Percentiles rank a stretch among this genome's conserved stretches.
Evolutionary conservation across 352 stramenopile species (phyloP).

Genomic region (Phytophthora constricta): DNA sequence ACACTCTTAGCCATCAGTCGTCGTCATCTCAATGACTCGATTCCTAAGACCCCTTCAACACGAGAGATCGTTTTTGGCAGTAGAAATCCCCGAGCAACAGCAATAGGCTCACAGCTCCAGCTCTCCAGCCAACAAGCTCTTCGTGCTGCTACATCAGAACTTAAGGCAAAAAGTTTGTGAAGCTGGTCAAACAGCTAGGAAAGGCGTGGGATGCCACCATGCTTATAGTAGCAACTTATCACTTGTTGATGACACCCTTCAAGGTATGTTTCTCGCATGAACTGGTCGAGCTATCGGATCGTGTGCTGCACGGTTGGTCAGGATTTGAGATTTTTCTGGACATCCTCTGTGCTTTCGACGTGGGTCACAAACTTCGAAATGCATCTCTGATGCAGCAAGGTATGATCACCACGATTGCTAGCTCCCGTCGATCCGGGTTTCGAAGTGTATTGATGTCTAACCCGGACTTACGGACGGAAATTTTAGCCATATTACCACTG

Average conservation of each 20-base stretch:
- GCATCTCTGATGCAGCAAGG: slow-evolving; percentile 17
- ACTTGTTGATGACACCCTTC: slow-evolving; percentile 48
- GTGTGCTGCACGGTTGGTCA: slow-evolving; percentile 45
- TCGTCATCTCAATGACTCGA: slow-evolving; percentile 10
- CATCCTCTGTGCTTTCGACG: slow-evolving; percentile 49
- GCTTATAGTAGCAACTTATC: slow-evolving; percentile 55
- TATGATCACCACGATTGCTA: background rate
- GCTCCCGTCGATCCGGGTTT: background rate
- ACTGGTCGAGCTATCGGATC: slow-evolving; percentile 28
- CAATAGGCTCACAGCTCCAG: slow-evolving; percentile 5
- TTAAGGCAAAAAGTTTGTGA: slow-evolving; percentile 51
- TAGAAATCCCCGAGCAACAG: background rate
- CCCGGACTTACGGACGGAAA: slow-evolving; percentile 43
- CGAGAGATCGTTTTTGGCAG: background rate
- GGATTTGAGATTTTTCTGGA: slow-evolving; percentile 65
- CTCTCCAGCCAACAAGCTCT: slow-evolving; percentile 20
- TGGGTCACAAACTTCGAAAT: slow-evolving; percentile 45
- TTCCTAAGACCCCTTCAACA: slow-evolving; percentile 7
- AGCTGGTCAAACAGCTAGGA: slow-evolving; percentile 39
- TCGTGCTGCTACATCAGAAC: slow-evolving; percentile 9
- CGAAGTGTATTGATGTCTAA: slow-evolving; percentile 22
- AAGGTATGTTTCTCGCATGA: slow-evolving; percentile 69
- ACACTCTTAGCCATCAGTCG: background rate
- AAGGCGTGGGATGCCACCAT: slow-evolving; percentile 61
- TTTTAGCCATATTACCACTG: slow-evolving; percentile 54